A percentile compares a stretch with the other conserved stretches of the same genome.
These are phyloP conservation scores for Coemansia sp. DNA, from an alignment of 371 early-diverging fungal species.

Conservation along the genomic window DNA sequence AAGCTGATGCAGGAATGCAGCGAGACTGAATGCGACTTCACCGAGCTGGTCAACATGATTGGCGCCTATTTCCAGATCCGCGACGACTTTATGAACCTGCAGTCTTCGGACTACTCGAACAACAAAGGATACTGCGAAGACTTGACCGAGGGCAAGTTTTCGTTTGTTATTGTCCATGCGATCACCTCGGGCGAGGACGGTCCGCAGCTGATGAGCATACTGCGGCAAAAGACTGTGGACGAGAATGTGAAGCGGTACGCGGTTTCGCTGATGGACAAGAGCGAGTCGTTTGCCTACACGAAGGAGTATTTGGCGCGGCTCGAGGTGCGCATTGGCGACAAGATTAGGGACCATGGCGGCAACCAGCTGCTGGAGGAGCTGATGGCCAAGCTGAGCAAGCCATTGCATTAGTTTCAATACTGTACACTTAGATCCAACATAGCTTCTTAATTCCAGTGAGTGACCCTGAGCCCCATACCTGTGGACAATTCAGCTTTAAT, in stretches of 20 bases:
- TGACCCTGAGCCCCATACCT: too few relatives aligned
- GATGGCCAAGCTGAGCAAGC: conserved; percentile 44
- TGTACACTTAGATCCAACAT: background rate
- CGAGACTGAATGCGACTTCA: conserved; percentile 60
- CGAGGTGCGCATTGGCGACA: conserved; percentile 61
- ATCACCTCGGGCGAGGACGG: conserved; percentile 65
- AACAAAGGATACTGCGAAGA: conserved; percentile 98
- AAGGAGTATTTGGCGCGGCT: conserved; percentile 57
- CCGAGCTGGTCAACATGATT: conserved; percentile 78
- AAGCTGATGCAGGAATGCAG: conserved; percentile 78
- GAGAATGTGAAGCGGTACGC: conserved; percentile 86
- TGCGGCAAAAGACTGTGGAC: conserved; percentile 80
- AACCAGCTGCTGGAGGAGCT: conserved; percentile 54
- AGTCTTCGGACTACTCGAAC: conserved; percentile 78
- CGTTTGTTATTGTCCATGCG: conserved; percentile 90
- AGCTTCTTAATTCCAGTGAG: too few relatives aligned
- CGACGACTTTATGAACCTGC: conserved; percentile 94
- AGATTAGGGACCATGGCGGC: conserved; percentile 72
- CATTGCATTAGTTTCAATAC: conserved; percentile 7
- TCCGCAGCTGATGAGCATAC: conserved; percentile 74
- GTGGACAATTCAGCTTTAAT: too few relatives aligned
- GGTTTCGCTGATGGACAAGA: conserved; percentile 71
- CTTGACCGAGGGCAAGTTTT: conserved; percentile 97
- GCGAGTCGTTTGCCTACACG: conserved; percentile 80
- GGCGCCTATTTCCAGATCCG: conserved; percentile 95